These are phyloP conservation scores for Colletotrichum salicis DNA, from an alignment of 2,329 filamentous ascomycete species.

Conservation along the genomic window DNA sequence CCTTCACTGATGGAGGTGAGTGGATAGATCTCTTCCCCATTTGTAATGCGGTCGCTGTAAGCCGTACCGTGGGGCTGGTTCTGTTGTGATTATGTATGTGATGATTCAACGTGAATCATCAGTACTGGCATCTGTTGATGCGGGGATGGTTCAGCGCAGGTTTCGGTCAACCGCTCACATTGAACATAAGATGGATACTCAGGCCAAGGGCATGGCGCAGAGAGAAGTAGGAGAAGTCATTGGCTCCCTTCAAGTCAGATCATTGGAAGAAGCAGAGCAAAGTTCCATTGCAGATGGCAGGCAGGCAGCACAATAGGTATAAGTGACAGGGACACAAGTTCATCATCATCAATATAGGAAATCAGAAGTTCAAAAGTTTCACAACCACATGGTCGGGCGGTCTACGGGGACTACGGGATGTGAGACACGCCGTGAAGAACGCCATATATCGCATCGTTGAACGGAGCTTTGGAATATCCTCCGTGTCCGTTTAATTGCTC, in stretches of 20 bases:
- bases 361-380: neutral
- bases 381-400: neutral
- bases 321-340: neutral
- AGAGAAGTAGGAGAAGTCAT: neutral
- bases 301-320: too few species aligned
- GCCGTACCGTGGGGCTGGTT: too few species aligned
- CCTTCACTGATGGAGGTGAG: too few species aligned
- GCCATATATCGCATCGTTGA: neutral
- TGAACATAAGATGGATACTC: neutral
- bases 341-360: neutral
- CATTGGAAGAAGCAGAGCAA: neutral
- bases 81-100: neutral
- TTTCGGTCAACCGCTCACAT: neutral
- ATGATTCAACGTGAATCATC: neutral
- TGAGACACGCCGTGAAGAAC: neutral
- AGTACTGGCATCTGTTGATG: neutral
- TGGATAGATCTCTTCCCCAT: neutral
- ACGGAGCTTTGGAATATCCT: neutral
- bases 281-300: neutral
- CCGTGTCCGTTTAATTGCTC: neutral
- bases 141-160: neutral
- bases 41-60: neutral
- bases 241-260: neutral
- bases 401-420: neutral
- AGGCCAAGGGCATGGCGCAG: neutral